Base-by-base conservation (phyloP, 208 protist species). In the Plasmodiophora brassicae region DNA sequence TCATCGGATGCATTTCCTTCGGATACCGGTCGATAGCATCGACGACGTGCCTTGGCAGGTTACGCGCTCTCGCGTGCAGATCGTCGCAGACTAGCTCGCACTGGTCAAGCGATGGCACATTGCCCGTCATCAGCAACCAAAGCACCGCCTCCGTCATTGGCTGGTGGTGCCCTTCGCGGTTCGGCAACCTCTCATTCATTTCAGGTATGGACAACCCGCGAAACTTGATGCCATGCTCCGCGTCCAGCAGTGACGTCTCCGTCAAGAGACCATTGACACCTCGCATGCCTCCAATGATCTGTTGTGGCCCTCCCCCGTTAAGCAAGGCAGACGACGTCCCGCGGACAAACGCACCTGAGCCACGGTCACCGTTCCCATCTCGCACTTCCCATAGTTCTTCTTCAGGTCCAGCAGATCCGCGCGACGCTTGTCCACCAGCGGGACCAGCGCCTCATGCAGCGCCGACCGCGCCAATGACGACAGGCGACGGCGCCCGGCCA, bases 91-190 rank as follows among this genome's bases (percentile, higher is more conserved):
- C 25, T 65, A 45, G 1, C 39, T 91, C 85, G 65, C 84, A 72
- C 91, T 95, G 91, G 46, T 91, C 92, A 20, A 90, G 87, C 38
- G 95, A 98, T 50, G 97, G 97, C 84, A 98, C 91, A 88, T 97
- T 93, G 88, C 97, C 97, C 43, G 97, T 99, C 44, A 98, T 86
- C 45, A 99, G 94, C 32, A 99, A 94, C 97, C 97, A 99, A 22
- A 98, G 92, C 88, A 98, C 93, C 85, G 91, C 96, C 94, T 99
- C 97, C 44, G 97, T 96, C 28, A 98, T 91, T 85, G 96, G 96
- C 92, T 98, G 95, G 41, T 88, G 65, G 60, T 95, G 95, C 32
- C 93, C 92, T 41, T 89, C 86, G 28, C 14, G 0, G 45, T 92
- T 93, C 25, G 84, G 84, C 10, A 86, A 36, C 14, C 14, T 5